Conservation (phyloP, 164 flowering plant genomes). For the Chimonanthus salicifolius region DNA sequence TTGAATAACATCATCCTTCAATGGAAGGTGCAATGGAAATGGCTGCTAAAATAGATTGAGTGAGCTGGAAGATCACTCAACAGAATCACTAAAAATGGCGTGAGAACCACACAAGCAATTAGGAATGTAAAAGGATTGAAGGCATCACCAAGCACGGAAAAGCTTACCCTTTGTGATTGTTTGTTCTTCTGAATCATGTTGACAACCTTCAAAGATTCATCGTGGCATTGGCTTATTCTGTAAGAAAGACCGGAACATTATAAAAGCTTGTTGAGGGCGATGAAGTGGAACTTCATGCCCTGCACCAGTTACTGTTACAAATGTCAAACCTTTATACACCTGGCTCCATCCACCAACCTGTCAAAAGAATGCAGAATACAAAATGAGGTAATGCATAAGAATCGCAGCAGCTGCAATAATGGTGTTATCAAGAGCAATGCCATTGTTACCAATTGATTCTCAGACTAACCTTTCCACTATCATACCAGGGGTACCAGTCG, state of each 20-base stretch:
- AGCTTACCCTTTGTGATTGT: conserved; percentile 7
- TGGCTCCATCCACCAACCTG: conserved; percentile 99
- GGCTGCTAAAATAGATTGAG: neutral
- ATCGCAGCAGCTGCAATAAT: neutral
- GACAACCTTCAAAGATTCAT: conserved; percentile 2
- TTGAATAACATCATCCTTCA: neutral
- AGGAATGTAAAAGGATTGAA: neutral
- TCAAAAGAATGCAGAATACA: neutral
- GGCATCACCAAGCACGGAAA: neutral
- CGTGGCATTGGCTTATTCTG: conserved; percentile 66
- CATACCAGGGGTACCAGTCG: conserved; percentile 92
- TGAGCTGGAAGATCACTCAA: neutral
- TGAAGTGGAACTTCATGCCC: conserved; percentile 98
- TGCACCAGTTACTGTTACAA: conserved; percentile 83
- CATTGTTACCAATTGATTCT: neutral
- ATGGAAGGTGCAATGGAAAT: neutral
- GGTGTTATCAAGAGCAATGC: neutral
- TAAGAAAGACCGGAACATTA: conserved; percentile 80
- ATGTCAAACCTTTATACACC: conserved; percentile 80
- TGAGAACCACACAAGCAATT: neutral
- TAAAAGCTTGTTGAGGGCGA: conserved; percentile 85
- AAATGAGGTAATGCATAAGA: neutral
- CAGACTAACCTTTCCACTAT: conserved; percentile 65
- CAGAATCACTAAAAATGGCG: neutral
- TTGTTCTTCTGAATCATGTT: conserved; percentile 6